Conservation (phyloP, 495 filamentous ascomycete species). For the Podospora pseudopauciseta region DNA sequence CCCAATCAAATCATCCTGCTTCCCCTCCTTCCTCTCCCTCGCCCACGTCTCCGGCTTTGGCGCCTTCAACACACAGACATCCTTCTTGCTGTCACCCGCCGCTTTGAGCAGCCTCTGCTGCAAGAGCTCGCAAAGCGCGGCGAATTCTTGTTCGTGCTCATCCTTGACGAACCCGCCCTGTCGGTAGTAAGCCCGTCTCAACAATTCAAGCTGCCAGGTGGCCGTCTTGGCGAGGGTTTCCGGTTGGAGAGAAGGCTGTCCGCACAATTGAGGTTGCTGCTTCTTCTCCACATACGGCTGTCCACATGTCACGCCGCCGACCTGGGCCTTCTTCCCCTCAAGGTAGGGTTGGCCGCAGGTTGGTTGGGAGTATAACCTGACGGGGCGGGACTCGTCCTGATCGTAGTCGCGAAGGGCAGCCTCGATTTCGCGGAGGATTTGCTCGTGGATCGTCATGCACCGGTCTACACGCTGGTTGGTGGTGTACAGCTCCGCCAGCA, state of each 20-base stretch:
- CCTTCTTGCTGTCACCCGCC: not conserved
- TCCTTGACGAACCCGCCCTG: conserved; percentile 30
- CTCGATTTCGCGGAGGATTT: conserved; percentile 45
- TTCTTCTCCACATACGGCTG: not conserved
- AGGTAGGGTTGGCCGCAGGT: not conserved
- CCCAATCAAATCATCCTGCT: conserved; percentile 27
- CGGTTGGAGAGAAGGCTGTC: conserved; percentile 30
- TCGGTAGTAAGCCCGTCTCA: conserved; percentile 44
- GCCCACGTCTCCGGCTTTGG: conserved; percentile 22
- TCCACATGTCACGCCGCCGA: not conserved
- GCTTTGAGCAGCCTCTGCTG: conserved; percentile 14
- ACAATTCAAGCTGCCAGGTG: conserved; percentile 48
- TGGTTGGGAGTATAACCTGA: conserved; percentile 7
- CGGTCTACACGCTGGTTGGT: conserved; percentile 48
- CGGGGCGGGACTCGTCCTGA: not conserved
- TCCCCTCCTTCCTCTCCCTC: conserved; percentile 16
- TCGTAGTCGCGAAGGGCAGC: conserved; percentile 19
- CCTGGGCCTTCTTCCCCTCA: not conserved
- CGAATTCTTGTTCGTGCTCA: conserved; percentile 27
- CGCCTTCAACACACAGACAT: conserved; percentile 4
- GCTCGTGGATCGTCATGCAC: conserved; percentile 53
- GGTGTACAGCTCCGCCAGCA: conserved; percentile 54
- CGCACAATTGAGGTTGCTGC: not conserved
- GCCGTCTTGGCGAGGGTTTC: conserved; percentile 41
- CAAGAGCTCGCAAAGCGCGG: conserved; percentile 17